Evolutionary conservation across 768 basidiomycete genomes (phyloP), one percentile per base, ranked within the genome.

Genomic region (Tricholoma terreum): DNA sequence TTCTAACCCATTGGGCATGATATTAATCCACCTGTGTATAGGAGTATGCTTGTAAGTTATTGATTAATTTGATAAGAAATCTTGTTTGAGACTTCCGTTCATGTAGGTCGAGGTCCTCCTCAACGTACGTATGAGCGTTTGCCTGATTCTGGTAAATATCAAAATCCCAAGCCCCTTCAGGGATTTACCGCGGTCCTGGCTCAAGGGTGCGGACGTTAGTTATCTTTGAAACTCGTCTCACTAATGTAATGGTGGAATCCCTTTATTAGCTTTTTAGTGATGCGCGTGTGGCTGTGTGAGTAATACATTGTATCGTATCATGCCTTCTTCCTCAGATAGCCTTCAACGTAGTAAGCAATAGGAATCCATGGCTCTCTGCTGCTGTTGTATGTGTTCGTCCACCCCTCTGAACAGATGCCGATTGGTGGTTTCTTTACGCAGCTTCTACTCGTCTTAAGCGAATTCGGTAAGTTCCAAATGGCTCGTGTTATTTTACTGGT

Each of bases 111-210:
- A 80, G 64, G 75, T 82, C 7, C 63, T 82, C 21, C 80, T 82
- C 64, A 83, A 81, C 62, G 81, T 76, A 56, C 50, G 69, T 55
- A 17, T 27, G 33, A 38, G 43, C 10, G 27, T 5, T 7, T 27
- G 6, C 4, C 24, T 10, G 6, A 15, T 30, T n/a, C n/a, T n/a
- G n/a, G n/a, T n/a, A n/a, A n/a, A n/a, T n/a, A n/a, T n/a, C n/a
- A n/a, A n/a, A n/a, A n/a, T n/a, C n/a, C n/a, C n/a, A n/a, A 30
- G 24, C 8, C 34, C 12, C 42, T 52, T n/a, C 54, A 78, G 77
- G 77, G 74, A 31, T 65, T 80, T n/a, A 80, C 76, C 4, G 77
- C 76, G 31, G 60, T 83, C 52, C 61, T 80, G 45, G 80, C 82
- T 9, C 82, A 83, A 70, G 74, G 75, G 76, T 77, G 5, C 24